Conservation (phyloP, 306 rosid species). For the Glycine soja region DNA sequence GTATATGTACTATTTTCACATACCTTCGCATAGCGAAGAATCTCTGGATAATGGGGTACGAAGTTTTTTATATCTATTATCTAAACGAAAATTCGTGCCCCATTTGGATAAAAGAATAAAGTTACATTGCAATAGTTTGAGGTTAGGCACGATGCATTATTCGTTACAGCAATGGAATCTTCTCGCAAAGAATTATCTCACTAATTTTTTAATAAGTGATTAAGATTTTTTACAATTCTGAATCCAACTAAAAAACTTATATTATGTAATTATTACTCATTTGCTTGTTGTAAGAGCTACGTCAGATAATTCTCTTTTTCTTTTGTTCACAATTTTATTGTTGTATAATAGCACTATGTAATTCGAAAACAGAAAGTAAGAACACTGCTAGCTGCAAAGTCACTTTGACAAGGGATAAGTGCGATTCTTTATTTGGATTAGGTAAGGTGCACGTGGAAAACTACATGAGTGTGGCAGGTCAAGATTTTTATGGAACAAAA, state of each 20-base stretch:
- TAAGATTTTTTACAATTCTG: background rate
- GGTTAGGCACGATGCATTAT: constrained; percentile 27
- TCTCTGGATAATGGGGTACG: too few species aligned
- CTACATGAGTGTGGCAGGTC: background rate
- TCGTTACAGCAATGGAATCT: background rate
- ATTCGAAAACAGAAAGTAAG: background rate
- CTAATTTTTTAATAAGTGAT: background rate
- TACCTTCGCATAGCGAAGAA: too few species aligned
- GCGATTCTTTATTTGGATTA: background rate
- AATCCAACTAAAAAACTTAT: background rate
- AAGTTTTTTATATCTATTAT: too few species aligned
- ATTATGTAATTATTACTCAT: background rate
- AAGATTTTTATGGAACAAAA: background rate
- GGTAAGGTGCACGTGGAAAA: constrained; percentile 28
- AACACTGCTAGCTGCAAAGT: background rate
- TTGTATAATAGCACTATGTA: background rate
- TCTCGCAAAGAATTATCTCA: background rate
- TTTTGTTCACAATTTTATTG: background rate
- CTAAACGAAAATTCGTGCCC: background rate
- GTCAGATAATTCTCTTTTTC: background rate
- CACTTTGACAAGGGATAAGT: constrained; percentile 8
- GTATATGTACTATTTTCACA: too few species aligned
- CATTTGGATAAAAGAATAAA: background rate
- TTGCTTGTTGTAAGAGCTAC: background rate
- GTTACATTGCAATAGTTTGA: background rate